Evolutionary conservation across 2,329 filamentous ascomycete genomes (phyloP).

Genomic region (Colletotrichum chlorophyti): DNA sequence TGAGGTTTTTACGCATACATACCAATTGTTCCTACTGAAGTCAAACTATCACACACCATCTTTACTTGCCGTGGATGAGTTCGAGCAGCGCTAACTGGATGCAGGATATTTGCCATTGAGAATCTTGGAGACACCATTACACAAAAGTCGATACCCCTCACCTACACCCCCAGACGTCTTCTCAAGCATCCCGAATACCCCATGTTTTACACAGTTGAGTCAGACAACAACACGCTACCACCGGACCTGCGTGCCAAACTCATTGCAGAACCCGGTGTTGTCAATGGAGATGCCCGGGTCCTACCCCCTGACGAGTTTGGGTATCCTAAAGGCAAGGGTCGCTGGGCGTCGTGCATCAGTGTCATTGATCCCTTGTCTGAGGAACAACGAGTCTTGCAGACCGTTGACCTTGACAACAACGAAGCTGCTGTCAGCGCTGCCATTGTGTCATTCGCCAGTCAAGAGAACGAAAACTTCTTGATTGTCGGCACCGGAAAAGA

Average conservation of each 20-base stretch:
- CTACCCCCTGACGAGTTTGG: slow-evolving; percentile 86
- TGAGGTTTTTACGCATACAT: slow-evolving; percentile 64
- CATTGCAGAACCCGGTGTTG: slow-evolving; percentile 72
- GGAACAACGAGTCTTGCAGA: slow-evolving; percentile 74
- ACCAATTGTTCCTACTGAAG: slow-evolving; percentile 99
- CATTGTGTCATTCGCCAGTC: slow-evolving; percentile 84
- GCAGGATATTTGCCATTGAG: slow-evolving; percentile 88
- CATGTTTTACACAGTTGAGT: slow-evolving; percentile 92
- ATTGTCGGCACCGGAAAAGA: slow-evolving; percentile 94
- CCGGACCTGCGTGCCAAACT: slow-evolving; percentile 79
- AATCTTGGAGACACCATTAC: slow-evolving; percentile 85
- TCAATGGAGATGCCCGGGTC: slow-evolving; percentile 75
- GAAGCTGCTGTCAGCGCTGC: slow-evolving; percentile 89
- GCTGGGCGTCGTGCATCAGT: slow-evolving; percentile 96
- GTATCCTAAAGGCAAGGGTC: slow-evolving; percentile 80
- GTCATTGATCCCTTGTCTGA: slow-evolving; percentile 83
- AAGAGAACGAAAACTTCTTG: slow-evolving; percentile 89
- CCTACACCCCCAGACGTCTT: slow-evolving; percentile 89
- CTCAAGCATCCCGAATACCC: slow-evolving; percentile 87
- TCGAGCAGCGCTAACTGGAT: slow-evolving; percentile 40
- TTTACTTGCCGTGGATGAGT: slow-evolving; percentile 1
- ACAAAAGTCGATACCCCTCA: slow-evolving; percentile 84
- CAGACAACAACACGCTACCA: slow-evolving; percentile 90
- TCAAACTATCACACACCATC: slow-evolving; percentile 21
- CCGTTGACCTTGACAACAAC: slow-evolving; percentile 84